Evolutionary conservation across 1,284 basidiomycete genomes (phyloP).

Genomic region (Apiotrichum domesticum): DNA sequence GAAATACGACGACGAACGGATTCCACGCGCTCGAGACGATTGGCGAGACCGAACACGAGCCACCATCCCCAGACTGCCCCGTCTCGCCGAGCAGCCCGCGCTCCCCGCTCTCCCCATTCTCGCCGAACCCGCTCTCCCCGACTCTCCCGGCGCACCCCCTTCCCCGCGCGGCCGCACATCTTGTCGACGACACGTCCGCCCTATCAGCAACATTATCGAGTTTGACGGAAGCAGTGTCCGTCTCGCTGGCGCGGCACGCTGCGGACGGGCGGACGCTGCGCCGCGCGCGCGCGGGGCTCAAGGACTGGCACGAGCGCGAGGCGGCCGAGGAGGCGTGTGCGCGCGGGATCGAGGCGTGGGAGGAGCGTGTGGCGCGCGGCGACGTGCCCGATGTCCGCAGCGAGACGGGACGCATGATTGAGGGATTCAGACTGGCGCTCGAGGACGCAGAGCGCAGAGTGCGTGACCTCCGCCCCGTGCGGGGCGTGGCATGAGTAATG

Average conservation of each 20-base stretch:
- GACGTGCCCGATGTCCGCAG: not conserved
- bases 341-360: slow-evolving; percentile 10
- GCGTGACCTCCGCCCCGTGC: not conserved
- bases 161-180: not conserved
- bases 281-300: slow-evolving; percentile 6
- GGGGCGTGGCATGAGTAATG: not conserved
- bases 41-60: not conserved
- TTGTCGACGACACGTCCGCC: not conserved
- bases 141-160: not conserved
- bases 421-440: slow-evolving; percentile 14
- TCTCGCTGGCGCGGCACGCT: slow-evolving; percentile 2
- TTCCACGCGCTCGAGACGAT: not conserved
- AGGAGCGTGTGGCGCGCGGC: slow-evolving; percentile 3
- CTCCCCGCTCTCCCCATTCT: not conserved
- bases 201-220: not conserved
- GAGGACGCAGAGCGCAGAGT: not conserved
- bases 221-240: not conserved
- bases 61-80: not conserved
- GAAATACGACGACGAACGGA: too few relatives aligned
- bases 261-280: slow-evolving; percentile 3
- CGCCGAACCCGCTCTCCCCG: not conserved
- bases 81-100: not conserved
- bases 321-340: slow-evolving; percentile 9
- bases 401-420: slow-evolving; percentile 1
- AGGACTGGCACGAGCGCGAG: slow-evolving; percentile 5